These are phyloP conservation scores for Cercospora zeae-maydis DNA, from an alignment of 2,329 filamentous ascomycete genomes.

Conservation along the genomic window DNA sequence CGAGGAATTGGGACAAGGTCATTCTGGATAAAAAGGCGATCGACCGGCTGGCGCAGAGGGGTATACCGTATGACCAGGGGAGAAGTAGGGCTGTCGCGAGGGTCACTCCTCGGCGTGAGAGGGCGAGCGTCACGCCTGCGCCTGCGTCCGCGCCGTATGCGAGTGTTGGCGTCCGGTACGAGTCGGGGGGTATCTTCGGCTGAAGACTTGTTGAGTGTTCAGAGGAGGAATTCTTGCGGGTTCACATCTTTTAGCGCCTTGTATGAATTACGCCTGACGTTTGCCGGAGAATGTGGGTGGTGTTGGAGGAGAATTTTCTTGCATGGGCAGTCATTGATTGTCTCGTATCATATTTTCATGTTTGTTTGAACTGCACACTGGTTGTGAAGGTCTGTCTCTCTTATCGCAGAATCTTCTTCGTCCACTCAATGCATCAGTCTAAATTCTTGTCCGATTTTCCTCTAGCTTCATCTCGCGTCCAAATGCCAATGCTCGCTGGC, in stretches of 20 bases:
- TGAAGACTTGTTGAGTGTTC: neutral
- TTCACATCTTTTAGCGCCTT: neutral
- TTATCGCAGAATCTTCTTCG: no score
- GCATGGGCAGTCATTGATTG: no score
- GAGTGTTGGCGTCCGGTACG: neutral
- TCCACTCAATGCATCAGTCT: no score
- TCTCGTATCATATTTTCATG: no score
- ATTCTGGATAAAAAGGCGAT: slow-evolving; percentile 43
- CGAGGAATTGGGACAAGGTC: slow-evolving; percentile 45
- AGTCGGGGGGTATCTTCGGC: neutral
- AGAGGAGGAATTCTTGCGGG: neutral
- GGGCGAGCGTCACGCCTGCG: neutral
- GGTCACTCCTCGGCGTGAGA: neutral
- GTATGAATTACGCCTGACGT: neutral
- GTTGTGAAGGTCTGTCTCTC: no score
- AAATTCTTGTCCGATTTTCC: no score
- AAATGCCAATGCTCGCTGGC: no score
- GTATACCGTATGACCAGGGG: slow-evolving; percentile 30
- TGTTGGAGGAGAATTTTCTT: no score
- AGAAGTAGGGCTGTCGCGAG: neutral
- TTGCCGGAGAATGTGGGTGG: no score
- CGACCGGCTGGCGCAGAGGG: slow-evolving; percentile 31
- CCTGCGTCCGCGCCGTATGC: neutral
- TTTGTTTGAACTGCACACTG: no score
- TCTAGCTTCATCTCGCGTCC: no score